Evolutionary conservation across 2,329 filamentous ascomycete genomes (phyloP).

Genomic region (Alternaria angustiovoidea): DNA sequence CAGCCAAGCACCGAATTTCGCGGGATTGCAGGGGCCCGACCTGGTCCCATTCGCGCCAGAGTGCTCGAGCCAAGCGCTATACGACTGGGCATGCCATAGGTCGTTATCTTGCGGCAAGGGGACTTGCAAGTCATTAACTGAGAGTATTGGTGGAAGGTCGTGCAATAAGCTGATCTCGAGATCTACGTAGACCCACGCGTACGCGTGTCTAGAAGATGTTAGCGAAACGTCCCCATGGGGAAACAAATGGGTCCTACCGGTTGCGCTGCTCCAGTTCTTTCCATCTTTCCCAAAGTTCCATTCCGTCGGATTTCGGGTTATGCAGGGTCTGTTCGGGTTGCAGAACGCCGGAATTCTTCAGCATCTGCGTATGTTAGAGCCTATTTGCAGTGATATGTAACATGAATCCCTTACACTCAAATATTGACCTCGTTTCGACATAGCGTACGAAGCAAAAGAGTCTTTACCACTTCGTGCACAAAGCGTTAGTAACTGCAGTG

Average conservation of each 20-base stretch:
- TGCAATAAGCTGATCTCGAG: conserved; percentile 11
- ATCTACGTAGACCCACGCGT: conserved; percentile 17
- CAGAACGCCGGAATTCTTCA: conserved; percentile 7
- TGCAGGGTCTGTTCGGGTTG: neutral
- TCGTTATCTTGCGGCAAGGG: conserved; percentile 4
- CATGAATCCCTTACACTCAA: conserved; percentile 3
- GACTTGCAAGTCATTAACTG: conserved; percentile 11
- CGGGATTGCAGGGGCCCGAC: neutral
- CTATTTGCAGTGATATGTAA: neutral
- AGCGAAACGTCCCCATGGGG: neutral
- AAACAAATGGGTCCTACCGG: neutral
- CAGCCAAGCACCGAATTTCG: conserved; percentile 5
- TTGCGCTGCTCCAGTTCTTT: conserved; percentile 11
- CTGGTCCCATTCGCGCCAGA: neutral
- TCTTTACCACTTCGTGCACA: conserved; percentile 11
- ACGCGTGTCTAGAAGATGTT: conserved; percentile 6
- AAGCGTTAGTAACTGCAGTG: conserved; percentile 12
- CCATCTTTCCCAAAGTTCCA: conserved; percentile 10
- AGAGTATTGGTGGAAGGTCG: conserved; percentile 12
- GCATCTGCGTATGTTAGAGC: neutral
- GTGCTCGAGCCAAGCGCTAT: conserved; percentile 3
- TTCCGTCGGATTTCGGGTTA: neutral
- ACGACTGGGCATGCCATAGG: conserved; percentile 11
- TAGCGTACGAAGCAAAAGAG: conserved; percentile 8
- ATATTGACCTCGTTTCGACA: conserved; percentile 14